phyloP scores from a whole-genome alignment of 2,329 filamentous ascomycete species.

The Colletotrichum brevisporum region DNA sequence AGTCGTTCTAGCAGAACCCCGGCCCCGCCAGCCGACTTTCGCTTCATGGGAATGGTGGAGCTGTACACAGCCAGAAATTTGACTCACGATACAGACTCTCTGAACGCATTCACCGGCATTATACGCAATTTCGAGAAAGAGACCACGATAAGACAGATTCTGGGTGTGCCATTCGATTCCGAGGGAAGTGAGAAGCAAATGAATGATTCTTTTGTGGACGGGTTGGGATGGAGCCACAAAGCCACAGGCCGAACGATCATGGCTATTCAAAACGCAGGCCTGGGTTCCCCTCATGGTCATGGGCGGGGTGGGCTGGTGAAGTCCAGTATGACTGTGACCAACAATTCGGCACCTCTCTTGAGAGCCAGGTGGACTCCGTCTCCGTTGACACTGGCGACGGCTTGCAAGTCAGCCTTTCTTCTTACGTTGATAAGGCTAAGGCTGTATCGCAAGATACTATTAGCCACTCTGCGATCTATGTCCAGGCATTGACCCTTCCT shows the following conservation, averaged over 20 bases:
- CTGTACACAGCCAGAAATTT: background rate
- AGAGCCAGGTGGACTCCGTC: background rate
- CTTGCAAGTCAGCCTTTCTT: too few species aligned
- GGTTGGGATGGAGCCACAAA: background rate
- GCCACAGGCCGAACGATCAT: background rate
- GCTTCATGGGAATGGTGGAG: background rate
- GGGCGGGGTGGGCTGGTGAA: background rate
- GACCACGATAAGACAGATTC: background rate
- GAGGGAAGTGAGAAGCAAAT: background rate
- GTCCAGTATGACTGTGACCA: background rate
- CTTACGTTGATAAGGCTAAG: too few species aligned
- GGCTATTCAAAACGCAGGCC: background rate
- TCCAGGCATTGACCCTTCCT: background rate
- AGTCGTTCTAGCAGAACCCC: background rate
- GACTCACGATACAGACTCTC: background rate
- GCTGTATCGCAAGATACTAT: too few species aligned
- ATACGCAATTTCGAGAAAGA: background rate
- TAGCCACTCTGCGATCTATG: too few species aligned
- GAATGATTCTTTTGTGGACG: background rate
- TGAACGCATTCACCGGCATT: background rate
- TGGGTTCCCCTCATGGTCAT: slow-evolving; percentile 7
- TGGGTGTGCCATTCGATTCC: background rate
- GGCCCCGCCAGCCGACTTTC: accelerated
- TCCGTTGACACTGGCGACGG: background rate
- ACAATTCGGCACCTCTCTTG: background rate